These are phyloP conservation scores for Tarenaya hassleriana DNA, from an alignment of 345 rosid genomes.

Conservation along the genomic window DNA sequence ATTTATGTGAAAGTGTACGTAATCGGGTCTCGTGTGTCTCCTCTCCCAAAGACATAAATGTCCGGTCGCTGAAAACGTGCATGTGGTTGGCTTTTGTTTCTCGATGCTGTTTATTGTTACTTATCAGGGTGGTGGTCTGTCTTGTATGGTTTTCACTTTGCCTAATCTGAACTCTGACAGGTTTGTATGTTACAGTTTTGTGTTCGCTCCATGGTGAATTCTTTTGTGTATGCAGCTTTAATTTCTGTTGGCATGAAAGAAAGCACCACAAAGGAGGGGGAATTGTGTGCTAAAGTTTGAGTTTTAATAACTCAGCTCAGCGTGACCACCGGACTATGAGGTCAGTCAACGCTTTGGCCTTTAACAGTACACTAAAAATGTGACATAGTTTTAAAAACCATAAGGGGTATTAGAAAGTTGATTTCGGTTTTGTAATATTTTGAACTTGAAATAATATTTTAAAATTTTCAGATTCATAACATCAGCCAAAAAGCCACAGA, in stretches of 20 bases:
- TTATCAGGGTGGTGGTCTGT: conserved; percentile 27
- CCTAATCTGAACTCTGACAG: conserved; percentile 5
- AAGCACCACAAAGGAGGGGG: not conserved
- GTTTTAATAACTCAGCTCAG: no score
- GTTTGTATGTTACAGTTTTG: conserved; percentile 12
- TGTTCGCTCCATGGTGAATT: conserved; percentile 19
- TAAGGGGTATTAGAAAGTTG: no score
- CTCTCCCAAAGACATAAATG: conserved; percentile 27
- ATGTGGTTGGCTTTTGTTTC: conserved; percentile 37
- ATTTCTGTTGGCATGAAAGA: conserved; percentile 1
- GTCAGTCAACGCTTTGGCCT: no score
- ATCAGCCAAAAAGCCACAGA: no score
- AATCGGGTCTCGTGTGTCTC: conserved; percentile 36
- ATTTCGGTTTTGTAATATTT: no score
- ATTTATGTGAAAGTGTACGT: conserved; percentile 30
- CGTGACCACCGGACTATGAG: no score
- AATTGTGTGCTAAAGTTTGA: not conserved
- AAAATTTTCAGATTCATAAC: no score
- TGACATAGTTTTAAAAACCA: no score
- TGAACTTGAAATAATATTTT: no score
- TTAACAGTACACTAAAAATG: no score
- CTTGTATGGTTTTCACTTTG: conserved; percentile 18
- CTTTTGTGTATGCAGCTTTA: conserved; percentile 21
- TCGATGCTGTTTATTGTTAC: conserved; percentile 29
- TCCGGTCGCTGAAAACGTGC: conserved; percentile 36